A percentile compares a stretch with the other conserved stretches of the same genome.
Conservation (phyloP, 192 early-diverging fungal genomes). For the Linnemannia exigua region DNA sequence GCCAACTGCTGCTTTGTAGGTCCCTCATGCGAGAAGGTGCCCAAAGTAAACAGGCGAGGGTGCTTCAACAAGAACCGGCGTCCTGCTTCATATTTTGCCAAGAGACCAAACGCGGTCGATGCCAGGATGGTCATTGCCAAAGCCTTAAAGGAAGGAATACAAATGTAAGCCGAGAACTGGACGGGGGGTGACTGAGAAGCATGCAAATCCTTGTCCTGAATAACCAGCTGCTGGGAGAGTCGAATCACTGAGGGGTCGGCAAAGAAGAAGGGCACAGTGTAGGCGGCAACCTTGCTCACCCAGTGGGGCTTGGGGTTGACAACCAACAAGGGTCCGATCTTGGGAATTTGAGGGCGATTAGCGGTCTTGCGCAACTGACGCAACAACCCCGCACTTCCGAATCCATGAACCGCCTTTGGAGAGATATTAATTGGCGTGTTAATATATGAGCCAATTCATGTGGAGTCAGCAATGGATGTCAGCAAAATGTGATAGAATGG, state of each 20-base stretch:
- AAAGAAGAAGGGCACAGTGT: conserved; percentile 67
- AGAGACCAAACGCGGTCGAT: conserved; percentile 63
- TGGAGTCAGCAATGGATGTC: background rate
- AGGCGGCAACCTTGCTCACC: conserved; percentile 64
- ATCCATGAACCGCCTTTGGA: conserved; percentile 58
- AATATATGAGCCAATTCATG: conserved; percentile 13
- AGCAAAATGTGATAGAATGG: conserved; percentile 10
- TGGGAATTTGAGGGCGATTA: conserved; percentile 59
- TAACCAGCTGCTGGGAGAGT: conserved; percentile 66
- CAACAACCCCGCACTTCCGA: conserved; percentile 58
- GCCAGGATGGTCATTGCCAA: conserved; percentile 54
- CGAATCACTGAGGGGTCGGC: conserved; percentile 66
- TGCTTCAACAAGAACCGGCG: conserved; percentile 68
- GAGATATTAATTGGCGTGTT: background rate
- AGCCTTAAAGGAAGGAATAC: conserved; percentile 60
- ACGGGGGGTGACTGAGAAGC: conserved; percentile 55
- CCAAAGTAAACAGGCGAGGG: conserved; percentile 72
- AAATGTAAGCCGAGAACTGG: conserved; percentile 75
- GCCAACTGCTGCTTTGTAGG: conserved; percentile 69
- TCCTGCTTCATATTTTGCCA: conserved; percentile 65
- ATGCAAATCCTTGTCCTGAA: conserved; percentile 58
- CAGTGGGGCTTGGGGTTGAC: conserved; percentile 60
- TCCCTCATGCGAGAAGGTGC: conserved; percentile 68
- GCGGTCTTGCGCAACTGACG: conserved; percentile 60
- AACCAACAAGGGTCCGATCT: conserved; percentile 62